phyloP scores from a whole-genome alignment of 257 asterid species.

The Nicotiana paniculata region DNA sequence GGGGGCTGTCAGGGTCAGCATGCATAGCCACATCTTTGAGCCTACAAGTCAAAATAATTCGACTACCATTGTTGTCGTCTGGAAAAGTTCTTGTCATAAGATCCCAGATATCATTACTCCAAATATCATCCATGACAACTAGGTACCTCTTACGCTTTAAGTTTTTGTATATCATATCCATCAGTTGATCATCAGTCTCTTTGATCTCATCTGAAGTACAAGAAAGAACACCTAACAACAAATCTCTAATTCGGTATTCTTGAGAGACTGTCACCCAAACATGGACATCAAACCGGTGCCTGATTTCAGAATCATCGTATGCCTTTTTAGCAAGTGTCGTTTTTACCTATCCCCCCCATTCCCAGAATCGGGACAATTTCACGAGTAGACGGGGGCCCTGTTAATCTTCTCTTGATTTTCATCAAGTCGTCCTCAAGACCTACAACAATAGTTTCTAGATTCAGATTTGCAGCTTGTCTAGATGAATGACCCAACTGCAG shows the following conservation, averaged over 20 bases:
- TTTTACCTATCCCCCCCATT: neutral
- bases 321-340: constrained; percentile 1
- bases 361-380: neutral
- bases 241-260: neutral
- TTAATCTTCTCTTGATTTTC: neutral
- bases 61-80: neutral
- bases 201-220: neutral
- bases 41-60: neutral
- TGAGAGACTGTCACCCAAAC: constrained; percentile 2
- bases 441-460: neutral
- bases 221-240: neutral
- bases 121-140: constrained; percentile 2
- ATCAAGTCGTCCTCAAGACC: neutral
- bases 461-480: neutral
- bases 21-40: neutral
- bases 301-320: neutral
- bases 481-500: neutral
- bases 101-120: neutral
- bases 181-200: neutral
- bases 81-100: neutral
- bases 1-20: neutral
- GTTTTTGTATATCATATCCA: neutral
- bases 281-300: neutral
- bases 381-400: neutral
- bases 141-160: neutral